phyloP scores from a whole-genome alignment of 2,329 filamentous ascomycete genomes.

The Sclerotinia sclerotiorum region DNA sequence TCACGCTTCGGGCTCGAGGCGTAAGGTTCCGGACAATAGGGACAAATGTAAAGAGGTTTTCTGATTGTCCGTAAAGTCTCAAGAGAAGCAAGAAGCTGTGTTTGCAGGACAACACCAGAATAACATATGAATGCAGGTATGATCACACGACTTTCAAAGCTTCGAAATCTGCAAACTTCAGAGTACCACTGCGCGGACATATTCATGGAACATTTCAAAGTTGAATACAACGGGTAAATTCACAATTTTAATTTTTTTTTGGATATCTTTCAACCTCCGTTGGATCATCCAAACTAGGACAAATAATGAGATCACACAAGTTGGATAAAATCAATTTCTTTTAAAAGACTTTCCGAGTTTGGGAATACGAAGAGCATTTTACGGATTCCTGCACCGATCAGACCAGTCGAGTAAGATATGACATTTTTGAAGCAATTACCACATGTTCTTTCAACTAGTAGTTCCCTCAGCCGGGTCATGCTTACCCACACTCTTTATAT shows the following conservation, averaged over 20 bases:
- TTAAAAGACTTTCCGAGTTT: neutral
- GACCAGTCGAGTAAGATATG: neutral
- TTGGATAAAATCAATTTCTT: neutral
- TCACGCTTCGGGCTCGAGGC: neutral
- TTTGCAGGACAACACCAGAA: neutral
- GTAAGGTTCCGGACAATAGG: neutral
- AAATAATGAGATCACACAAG: too few species aligned
- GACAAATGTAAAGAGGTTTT: too few species aligned
- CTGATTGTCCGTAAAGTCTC: neutral
- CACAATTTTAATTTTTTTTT: too few species aligned
- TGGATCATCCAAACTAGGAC: too few species aligned
- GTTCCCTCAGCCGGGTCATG: neutral
- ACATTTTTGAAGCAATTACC: neutral
- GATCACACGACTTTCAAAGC: neutral
- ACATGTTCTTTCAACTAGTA: neutral
- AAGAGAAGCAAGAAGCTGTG: neutral
- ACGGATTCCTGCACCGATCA: too few species aligned
- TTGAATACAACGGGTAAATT: too few species aligned
- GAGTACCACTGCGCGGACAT: neutral
- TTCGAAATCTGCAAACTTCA: neutral
- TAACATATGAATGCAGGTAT: neutral
- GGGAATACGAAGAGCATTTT: too few species aligned
- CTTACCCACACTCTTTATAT: neutral
- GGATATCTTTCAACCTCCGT: too few species aligned
- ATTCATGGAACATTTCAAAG: too few species aligned